Evolutionary conservation across 2,329 filamentous ascomycete genomes (phyloP), one percentile per base, ranked within the genome.

Genomic region (Hypoxylon sp.): DNA sequence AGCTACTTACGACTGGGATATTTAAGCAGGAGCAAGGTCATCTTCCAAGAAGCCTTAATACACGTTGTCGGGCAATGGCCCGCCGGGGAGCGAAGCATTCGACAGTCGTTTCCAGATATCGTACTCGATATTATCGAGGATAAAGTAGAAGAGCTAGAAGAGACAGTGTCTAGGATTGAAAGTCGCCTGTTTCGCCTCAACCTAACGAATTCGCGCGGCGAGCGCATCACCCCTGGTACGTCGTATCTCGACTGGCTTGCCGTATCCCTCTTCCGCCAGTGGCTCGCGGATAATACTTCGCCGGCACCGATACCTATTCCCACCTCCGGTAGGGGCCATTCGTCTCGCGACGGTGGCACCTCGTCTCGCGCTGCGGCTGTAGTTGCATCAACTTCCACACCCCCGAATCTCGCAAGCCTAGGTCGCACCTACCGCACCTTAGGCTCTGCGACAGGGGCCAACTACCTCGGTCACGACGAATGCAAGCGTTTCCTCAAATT

Each of bases 41-140:
- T 94, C 56, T 94, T 94, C 75, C 89, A 92, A 71, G 92, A 98
- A 82, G 93, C 94, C 0, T 85, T 98, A 53, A 93, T 97, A 57
- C 95, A 98, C 75, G 93, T 98, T 0, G 94, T 98, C 0, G 95
- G 95, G 2, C 93, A 97, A 78, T 98, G 95, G 95, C 94, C 95
- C 0, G 84, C 88, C 0, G 93, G 92, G 15, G 88, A 94, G 74
- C 88, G 91, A 27, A 93, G 93, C 73, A 87, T 98, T 37, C 89
- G 93, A 63, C 86, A 88, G 67, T 85, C 91, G 31, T 85, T 97
- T 44, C 92, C 94, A 0, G 88, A 91, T 27, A 79, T 87, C 0
- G 93, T 98, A 0, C 84, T 98, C 8, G 94, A 98, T 73, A 86
- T 98, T 37, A 97, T 98, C 68, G 93, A 97, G 79, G 94, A 98